Evolutionary conservation across 805 yeast genomes (phyloP).

Genomic region (Ogataea dorogensis): DNA sequence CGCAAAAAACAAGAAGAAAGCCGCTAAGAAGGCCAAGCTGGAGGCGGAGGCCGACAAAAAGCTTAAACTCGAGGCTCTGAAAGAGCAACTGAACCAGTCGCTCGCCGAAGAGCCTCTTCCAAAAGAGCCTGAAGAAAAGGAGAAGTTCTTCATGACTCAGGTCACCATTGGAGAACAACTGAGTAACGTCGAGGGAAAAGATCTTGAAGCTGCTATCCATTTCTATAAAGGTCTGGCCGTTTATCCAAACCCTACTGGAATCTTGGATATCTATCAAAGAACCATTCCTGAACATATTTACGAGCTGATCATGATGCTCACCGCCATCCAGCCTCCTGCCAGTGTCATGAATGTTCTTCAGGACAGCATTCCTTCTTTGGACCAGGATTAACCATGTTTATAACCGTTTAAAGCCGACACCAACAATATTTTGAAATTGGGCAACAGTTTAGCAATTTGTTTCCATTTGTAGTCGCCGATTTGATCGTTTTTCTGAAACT

Average conservation of each 20-base stretch:
- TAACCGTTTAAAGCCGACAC: slow-evolving; percentile 6
- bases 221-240: slow-evolving; percentile 93
- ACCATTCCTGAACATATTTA: slow-evolving; percentile 79
- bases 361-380: slow-evolving; percentile 32
- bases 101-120: slow-evolving; percentile 76
- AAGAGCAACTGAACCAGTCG: slow-evolving; percentile 60
- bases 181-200: slow-evolving; percentile 61
- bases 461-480: slow-evolving; percentile 21
- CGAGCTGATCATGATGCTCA: slow-evolving; percentile 82
- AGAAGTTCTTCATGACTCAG: slow-evolving; percentile 75
- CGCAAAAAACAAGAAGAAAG: slow-evolving; percentile 60
- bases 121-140: slow-evolving; percentile 62
- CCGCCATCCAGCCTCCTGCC: slow-evolving; percentile 86
- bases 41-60: slow-evolving; percentile 57
- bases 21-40: slow-evolving; percentile 54
- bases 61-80: slow-evolving; percentile 57
- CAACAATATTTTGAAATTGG: slow-evolving; percentile 16
- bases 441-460: slow-evolving; percentile 22
- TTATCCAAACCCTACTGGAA: slow-evolving; percentile 92
- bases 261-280: slow-evolving; percentile 86
- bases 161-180: slow-evolving; percentile 85
- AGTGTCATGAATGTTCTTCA: slow-evolving; percentile 68
- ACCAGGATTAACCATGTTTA: slow-evolving; percentile 19
- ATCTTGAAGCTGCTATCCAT: slow-evolving; percentile 79
- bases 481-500: slow-evolving; percentile 23